These are phyloP conservation scores for Ganoderma lingzhi DNA, from an alignment of 1,284 basidiomycete genomes.

Conservation along the genomic window DNA sequence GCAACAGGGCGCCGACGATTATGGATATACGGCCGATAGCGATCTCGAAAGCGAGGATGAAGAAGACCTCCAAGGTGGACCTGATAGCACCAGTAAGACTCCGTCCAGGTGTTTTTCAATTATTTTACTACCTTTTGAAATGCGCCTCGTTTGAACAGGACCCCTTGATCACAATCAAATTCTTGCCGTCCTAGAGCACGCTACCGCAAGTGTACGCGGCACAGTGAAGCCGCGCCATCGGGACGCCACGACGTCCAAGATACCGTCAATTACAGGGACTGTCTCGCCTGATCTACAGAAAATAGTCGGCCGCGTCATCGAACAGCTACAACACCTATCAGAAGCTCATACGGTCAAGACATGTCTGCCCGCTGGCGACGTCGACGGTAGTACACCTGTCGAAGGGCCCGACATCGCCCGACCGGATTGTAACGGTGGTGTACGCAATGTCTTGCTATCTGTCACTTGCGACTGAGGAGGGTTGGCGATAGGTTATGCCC, in stretches of 20 bases:
- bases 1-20: constrained; percentile 7
- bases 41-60: constrained; percentile 36
- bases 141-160: background rate
- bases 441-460: background rate
- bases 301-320: background rate
- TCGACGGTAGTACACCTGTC: background rate
- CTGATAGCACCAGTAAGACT: background rate
- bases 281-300: background rate
- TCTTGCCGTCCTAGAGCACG: background rate
- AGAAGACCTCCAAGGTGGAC: background rate
- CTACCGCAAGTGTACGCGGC: background rate
- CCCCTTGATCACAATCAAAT: background rate
- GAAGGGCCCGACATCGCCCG: background rate
- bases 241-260: background rate
- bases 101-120: background rate
- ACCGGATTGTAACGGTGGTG: background rate
- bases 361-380: too few relatives aligned
- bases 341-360: background rate
- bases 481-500: background rate
- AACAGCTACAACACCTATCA: background rate
- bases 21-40: constrained; percentile 37
- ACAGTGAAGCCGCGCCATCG: background rate
- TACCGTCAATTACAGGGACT: background rate
- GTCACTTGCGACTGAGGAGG: background rate
- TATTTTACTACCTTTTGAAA: background rate